These are phyloP conservation scores for Rhizomucor miehei DNA, from an alignment of 371 early-diverging fungal species.

Conservation along the genomic window DNA sequence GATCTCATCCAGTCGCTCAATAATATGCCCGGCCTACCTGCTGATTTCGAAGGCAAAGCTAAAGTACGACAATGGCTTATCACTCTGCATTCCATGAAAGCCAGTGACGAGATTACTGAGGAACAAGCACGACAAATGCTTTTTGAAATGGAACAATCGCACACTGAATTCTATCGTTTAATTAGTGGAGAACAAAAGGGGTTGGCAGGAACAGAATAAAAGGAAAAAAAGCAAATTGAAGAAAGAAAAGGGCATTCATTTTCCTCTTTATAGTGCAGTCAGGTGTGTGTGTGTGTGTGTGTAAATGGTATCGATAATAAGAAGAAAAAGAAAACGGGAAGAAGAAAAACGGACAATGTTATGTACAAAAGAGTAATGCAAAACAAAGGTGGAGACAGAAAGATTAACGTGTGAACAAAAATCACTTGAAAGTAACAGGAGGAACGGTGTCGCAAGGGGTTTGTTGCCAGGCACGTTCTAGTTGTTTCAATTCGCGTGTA, in stretches of 20 bases:
- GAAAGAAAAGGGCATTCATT: not conserved
- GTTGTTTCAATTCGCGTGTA: constrained; percentile 18
- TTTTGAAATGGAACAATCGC: constrained; percentile 89
- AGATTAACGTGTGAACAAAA: not conserved
- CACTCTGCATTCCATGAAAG: constrained; percentile 86
- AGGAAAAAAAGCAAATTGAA: not conserved
- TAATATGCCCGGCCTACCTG: constrained; percentile 72
- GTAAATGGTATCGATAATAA: not conserved
- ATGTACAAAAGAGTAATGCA: not conserved
- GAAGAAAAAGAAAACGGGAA: not conserved
- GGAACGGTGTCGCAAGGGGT: constrained; percentile 15
- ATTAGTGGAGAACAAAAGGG: constrained; percentile 48
- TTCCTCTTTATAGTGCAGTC: not conserved
- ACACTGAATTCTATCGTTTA: constrained; percentile 61
- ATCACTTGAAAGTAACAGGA: constrained; percentile 6
- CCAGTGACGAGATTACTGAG: constrained; percentile 81
- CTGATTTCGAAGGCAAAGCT: constrained; percentile 79
- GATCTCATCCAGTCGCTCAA: constrained; percentile 90
- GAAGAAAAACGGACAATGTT: not conserved
- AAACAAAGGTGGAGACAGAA: not conserved
- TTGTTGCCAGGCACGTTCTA: constrained; percentile 30
- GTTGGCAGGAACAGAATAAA: not conserved
- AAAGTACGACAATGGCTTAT: constrained; percentile 91
- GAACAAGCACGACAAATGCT: constrained; percentile 90
- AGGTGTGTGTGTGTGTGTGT: too few species aligned